Base-by-base conservation (phyloP, 2,329 filamentous ascomycete genomes). In the Uncinocarpus reesii region DNA sequence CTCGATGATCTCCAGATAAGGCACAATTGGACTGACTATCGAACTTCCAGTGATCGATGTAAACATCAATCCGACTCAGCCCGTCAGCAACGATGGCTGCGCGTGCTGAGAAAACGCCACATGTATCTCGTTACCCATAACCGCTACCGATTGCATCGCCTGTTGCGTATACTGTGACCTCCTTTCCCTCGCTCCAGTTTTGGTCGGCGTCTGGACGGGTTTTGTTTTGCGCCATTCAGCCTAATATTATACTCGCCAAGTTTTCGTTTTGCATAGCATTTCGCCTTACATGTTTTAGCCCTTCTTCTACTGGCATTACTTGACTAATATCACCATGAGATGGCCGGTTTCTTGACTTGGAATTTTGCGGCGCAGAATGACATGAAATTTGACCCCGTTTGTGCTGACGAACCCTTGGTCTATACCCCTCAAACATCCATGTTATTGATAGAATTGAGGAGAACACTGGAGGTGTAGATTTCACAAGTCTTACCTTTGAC, bases 1-100 rank as follows among this genome's bases (percentile, higher is more conserved):
- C 10, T 11, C 35, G n/a, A n/a, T n/a, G n/a, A n/a, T n/a, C n/a
- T n/a, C n/a, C n/a, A n/a, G n/a, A 26, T 40, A 3, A 37, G 32
- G 15, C 13, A n/a, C 15, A 16, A 5, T 35, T 18, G 7, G 6
- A 8, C 36, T 40, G 11, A 40, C 3, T 13, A 66, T 56, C 68
- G 51, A 29, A 35, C 11, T 32, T 20, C 32, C 2, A 92, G 86
- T 92, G 85, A 94, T 94, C 63, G 86, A 94, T 70, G 87, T 94
- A 58, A 92, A 90, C 70, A 89, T 88, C 62, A 86, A 80, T 68
- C 78, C 78, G 48, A 76, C 78, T 57, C 71, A 75, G 56, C 78
- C 80, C 51, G 71, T 79, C 55, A 76, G 75, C 62, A 85, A 89
- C 67, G 83, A 88, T 53, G 80, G 82, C 50, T 89, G 84, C 65